Evolutionary conservation across 345 rosid genomes (phyloP), one percentile per base, ranked within the genome.

Genomic region (Acer campestre): DNA sequence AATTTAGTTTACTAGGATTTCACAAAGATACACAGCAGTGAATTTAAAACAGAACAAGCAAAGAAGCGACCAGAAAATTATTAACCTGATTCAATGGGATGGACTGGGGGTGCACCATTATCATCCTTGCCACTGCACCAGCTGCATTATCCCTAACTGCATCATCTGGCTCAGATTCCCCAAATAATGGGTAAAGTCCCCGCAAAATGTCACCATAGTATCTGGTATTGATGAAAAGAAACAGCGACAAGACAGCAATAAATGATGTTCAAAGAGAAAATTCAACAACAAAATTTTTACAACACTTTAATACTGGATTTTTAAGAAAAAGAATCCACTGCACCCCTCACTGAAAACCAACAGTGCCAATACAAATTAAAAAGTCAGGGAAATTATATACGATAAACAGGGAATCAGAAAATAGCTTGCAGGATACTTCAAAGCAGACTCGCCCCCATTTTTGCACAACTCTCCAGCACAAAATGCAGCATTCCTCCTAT

Each of bases 111-210:
- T 97, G 88, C 80, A 85, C 92, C 89, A 90, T 83, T 86, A 97
- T 93, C 99, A 97, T 94, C 88, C 98, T 93, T 77, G 99, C 98
- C 66, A 92, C 88, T 20, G 98, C 99, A 88, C 99, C 99, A 51
- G 98, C 98, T 65, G 98, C 98, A 84, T 97, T 97, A 84, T 97
- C 99, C 82, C 97, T 84, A 64, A 97, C 99, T 14, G 93, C 99
- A 85, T 84, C 87, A 85, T 97, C 98, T 58, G 94, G 94, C 82
- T 97, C 99, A 56, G 96, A 84, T 25, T 94, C 98, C 80, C 98
- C 98, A 71, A 97, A 97, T 77, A 94, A 87, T 13, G 93, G 98
- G 82, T 77, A 87, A 56, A 97, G 92, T 64, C 86, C 90, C 6
- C 89, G 90, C 80, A 97, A 75, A 82, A 90, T 85, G 68, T 94